Percentiles rank a stretch among this genome's conserved stretches.
Evolutionary conservation across 805 yeast species (phyloP).

Genomic region (Kockiozyma suomiensis): DNA sequence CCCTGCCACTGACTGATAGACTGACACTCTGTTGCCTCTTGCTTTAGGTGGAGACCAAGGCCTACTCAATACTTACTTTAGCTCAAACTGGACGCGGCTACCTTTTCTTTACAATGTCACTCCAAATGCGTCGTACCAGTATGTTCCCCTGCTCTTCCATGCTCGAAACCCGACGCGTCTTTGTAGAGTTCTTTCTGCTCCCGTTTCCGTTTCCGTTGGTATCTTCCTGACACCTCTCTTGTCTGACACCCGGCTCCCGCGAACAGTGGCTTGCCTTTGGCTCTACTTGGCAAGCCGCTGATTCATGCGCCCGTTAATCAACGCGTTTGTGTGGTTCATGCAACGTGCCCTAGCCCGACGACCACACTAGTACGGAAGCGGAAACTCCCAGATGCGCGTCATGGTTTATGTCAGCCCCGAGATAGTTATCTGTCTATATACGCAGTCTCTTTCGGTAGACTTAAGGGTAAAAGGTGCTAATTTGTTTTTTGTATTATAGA

Average conservation of each 20-base stretch:
- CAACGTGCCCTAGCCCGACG: constrained; percentile 13
- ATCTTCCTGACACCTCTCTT: too few relatives aligned
- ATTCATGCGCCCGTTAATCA: too few relatives aligned
- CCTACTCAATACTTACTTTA: constrained; percentile 72
- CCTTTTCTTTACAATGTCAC: constrained; percentile 89
- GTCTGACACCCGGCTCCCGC: too few relatives aligned
- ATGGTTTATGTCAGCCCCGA: too few relatives aligned
- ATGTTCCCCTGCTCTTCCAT: constrained; percentile 39
- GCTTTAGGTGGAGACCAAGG: constrained; percentile 86
- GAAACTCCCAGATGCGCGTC: too few relatives aligned
- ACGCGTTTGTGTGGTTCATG: too few relatives aligned
- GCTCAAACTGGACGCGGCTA: constrained; percentile 62
- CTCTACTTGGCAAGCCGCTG: too few relatives aligned
- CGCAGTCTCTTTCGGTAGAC: too few relatives aligned
- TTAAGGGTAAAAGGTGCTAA: too few relatives aligned
- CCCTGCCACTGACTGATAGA: not conserved
- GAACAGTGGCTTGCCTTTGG: too few relatives aligned
- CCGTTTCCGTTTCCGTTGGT: too few relatives aligned
- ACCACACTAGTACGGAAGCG: not conserved
- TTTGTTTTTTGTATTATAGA: not conserved
- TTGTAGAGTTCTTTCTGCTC: not conserved
- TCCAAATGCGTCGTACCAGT: constrained; percentile 62
- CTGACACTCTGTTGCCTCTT: not conserved
- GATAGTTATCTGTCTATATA: too few relatives aligned
- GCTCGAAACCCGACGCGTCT: not conserved